Evolutionary conservation across 1,284 basidiomycete species (phyloP), one percentile per base, ranked within the genome.

Genomic region (Cutaneotrichosporon cutaneum): DNA sequence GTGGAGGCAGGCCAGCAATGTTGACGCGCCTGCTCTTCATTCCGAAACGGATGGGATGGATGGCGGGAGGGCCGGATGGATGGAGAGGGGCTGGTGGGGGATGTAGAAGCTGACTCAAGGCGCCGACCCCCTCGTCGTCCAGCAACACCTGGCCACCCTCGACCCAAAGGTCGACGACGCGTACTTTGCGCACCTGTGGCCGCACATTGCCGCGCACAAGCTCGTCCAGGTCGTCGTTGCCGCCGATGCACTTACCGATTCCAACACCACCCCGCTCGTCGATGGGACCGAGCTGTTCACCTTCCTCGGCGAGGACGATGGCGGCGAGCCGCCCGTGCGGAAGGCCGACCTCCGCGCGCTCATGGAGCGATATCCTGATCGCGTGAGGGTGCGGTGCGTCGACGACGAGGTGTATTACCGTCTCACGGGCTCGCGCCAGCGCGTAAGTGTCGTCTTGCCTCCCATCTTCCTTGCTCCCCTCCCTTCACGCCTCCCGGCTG

Each of bases 391-490:
- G 1, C 62, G 75, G 21, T 73, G 72, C 32, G 71, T 65, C 8
- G 74, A 74, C 42, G 71, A 75, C 30, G 77, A 77, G 56, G 72
- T 77, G 55, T 77, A 77, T 62, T 74, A 68, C 52, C 68, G 73
- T 16, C 60, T 78, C 50, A 76, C 75, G 0, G 77, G 77, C 16
- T 72, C 72, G 4, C 68, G 74, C 60, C 64, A 70, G 26, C 68
- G 65, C 61, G 74, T 76, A 45, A 57, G 73, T 66, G n/a, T n/a
- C n/a, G 26, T 16, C 21, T 13, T 2, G 1, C 1, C 5, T 16
- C 9, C 3, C 2, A 16, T 26, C 21, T 27, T 26, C 22, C 21
- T 24, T 24, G n/a, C n/a, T n/a, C n/a, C n/a, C n/a, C n/a, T n/a
- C n/a, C n/a, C n/a, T n/a, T n/a, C n/a, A n/a, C 3, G 13, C 14